Evolutionary conservation across 2,329 filamentous ascomycete genomes (phyloP), one percentile per base, ranked within the genome.

Genomic region (Parascedosporium putredinis): DNA sequence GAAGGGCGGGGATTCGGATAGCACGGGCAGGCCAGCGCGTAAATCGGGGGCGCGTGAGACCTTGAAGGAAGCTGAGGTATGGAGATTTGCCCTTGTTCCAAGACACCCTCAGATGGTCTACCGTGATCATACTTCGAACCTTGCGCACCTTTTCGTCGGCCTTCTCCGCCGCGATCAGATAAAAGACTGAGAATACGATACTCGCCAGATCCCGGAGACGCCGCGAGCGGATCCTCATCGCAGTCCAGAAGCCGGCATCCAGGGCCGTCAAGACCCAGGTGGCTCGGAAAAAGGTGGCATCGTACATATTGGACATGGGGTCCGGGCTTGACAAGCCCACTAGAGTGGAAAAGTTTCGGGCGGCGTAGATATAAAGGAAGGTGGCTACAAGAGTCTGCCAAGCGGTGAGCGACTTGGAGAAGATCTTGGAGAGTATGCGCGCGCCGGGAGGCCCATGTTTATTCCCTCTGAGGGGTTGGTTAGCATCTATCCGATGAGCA

Each of bases 211-310:
- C 90, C 34, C 89, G 77, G 38, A 95, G 57, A 80, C 86, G 90
- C 59, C 86, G 89, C 48, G 63, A 64, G 45, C 79, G 79, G 55
- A 98, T 90, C 59, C 82, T 84, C 93, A 98, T 98, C 29, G 93
- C 93, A 0, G 89, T 95, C 93, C 93, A 98, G 66, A 96, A 98
- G 1, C 93, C 93, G 5, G 93, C 93, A 59, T 98, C 93, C 53
- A 98, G 69, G 0, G 89, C 93, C 0, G 93, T 98, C 49, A 93
- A 83, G 14, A 97, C 80, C 93, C 93, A 98, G 62, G 93, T 98
- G 50, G 93, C 93, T 45, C 93, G 84, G 65, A 95, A 98, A 69
- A 94, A 98, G 24, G 86, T 83, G 47, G 88, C 76, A 50, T 87
- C 88, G 69, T 98, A 98, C 64, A 97, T 84, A 61, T 95, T 95